phyloP scores from a whole-genome alignment of 768 basidiomycete genomes.

The Boletus bicolor region DNA sequence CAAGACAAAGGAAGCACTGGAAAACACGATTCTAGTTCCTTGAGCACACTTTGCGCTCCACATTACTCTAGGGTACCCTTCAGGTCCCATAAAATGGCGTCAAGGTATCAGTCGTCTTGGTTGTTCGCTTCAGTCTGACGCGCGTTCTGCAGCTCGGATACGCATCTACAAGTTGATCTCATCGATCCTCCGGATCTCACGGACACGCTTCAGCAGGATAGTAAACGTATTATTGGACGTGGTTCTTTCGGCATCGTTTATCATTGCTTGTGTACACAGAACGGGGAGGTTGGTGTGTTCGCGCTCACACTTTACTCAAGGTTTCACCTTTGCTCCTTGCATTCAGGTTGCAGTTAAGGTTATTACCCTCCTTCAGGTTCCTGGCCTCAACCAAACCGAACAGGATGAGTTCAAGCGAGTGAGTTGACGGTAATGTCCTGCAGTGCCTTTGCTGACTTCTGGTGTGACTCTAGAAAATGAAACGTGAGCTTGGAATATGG shows the following conservation, averaged over 20 bases:
- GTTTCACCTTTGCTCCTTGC: not conserved
- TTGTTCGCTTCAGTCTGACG: not conserved
- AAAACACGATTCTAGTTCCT: not conserved
- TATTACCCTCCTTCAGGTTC: not conserved
- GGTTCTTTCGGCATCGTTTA: not conserved
- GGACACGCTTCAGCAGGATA: not conserved
- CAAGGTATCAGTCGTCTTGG: not conserved
- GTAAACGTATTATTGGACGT: not conserved
- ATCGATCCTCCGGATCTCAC: not conserved
- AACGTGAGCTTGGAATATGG: conserved; percentile 8
- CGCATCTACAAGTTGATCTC: not conserved
- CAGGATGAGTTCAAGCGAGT: not conserved
- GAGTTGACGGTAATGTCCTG: not conserved
- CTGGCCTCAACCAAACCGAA: not conserved
- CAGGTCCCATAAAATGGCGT: not conserved
- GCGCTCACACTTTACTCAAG: too few relatives aligned
- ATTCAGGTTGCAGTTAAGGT: conserved; percentile 7
- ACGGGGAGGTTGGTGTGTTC: not conserved
- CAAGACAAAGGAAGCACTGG: not conserved
- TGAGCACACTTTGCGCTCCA: not conserved
- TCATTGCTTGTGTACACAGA: not conserved
- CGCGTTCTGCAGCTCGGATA: not conserved
- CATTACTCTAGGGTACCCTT: not conserved
- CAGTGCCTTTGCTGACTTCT: not conserved
- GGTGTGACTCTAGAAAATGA: not conserved